A percentile compares a stretch with the other conserved stretches of the same genome.
phyloP scores from a whole-genome alignment of 2,329 filamentous ascomycete species.

The Mollisiaceae sp. region DNA sequence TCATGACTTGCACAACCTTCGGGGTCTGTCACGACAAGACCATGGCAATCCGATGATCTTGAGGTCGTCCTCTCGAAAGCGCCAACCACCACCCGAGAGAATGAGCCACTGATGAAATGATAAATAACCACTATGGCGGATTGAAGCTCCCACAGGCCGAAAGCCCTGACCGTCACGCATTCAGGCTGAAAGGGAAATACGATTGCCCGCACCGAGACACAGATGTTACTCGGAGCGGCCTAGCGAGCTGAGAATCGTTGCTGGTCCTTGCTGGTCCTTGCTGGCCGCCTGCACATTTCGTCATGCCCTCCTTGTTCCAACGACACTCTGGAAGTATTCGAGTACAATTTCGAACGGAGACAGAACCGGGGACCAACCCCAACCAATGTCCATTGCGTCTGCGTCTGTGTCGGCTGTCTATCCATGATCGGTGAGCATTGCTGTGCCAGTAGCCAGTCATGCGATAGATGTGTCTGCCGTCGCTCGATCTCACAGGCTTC shows the following conservation, averaged over 20 bases:
- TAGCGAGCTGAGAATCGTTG: slow-evolving; percentile 6
- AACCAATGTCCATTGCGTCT: slow-evolving; percentile 6
- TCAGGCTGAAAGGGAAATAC: slow-evolving; percentile 17
- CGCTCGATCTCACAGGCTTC: slow-evolving; percentile 1
- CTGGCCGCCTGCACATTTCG: slow-evolving; percentile 3
- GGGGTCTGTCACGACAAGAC: background rate
- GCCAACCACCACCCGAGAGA: background rate
- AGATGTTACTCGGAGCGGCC: slow-evolving; percentile 12
- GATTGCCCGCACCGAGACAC: slow-evolving; percentile 19
- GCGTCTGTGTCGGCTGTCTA: slow-evolving; percentile 6
- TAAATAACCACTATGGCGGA: too few species aligned
- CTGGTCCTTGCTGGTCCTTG: background rate
- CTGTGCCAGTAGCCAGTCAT: background rate
- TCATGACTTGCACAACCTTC: background rate
- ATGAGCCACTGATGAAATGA: slow-evolving; percentile 8
- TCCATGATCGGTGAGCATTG: slow-evolving; percentile 16
- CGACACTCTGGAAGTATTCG: slow-evolving; percentile 3
- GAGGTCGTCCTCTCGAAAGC: background rate
- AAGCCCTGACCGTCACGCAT: background rate
- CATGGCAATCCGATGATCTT: background rate
- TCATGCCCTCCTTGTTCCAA: slow-evolving; percentile 8
- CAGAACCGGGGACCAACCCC: background rate
- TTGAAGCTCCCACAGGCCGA: too few species aligned
- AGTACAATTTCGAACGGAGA: background rate
- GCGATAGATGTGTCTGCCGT: background rate